Evolutionary conservation across 345 rosid species (phyloP).

Genomic region (Nephelium lappaceum): DNA sequence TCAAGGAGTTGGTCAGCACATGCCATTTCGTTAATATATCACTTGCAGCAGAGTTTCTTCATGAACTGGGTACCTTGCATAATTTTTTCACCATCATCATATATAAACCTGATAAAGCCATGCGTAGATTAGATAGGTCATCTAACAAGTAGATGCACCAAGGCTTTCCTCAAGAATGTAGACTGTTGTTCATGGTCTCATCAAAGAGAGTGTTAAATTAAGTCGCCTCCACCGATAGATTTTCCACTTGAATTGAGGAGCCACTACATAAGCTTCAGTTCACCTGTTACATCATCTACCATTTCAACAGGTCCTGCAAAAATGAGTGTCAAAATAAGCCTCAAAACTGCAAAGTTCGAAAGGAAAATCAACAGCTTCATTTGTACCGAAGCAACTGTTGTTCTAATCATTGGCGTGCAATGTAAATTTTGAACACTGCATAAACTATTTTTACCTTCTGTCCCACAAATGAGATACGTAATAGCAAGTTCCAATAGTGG

Average conservation of each 20-base stretch:
- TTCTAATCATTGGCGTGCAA: too few species aligned
- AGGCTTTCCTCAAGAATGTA: background rate
- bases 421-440: too few species aligned
- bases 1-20: too few species aligned
- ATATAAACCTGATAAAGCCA: too few species aligned
- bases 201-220: background rate
- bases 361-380: background rate
- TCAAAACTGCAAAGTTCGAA: background rate
- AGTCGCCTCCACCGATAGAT: background rate
- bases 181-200: background rate
- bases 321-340: background rate
- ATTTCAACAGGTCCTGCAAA: constrained; percentile 83
- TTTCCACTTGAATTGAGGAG: background rate
- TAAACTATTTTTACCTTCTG: too few species aligned
- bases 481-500: too few species aligned
- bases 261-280: constrained; percentile 72
- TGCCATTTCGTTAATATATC: too few species aligned
- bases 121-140: background rate
- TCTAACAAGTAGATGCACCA: background rate
- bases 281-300: constrained; percentile 94
- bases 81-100: too few species aligned
- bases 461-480: too few species aligned
- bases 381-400: background rate
- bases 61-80: too few species aligned
- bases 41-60: too few species aligned